Evolutionary conservation across 2,329 filamentous ascomycete genomes (phyloP).

Genomic region (Colletotrichum lupini): DNA sequence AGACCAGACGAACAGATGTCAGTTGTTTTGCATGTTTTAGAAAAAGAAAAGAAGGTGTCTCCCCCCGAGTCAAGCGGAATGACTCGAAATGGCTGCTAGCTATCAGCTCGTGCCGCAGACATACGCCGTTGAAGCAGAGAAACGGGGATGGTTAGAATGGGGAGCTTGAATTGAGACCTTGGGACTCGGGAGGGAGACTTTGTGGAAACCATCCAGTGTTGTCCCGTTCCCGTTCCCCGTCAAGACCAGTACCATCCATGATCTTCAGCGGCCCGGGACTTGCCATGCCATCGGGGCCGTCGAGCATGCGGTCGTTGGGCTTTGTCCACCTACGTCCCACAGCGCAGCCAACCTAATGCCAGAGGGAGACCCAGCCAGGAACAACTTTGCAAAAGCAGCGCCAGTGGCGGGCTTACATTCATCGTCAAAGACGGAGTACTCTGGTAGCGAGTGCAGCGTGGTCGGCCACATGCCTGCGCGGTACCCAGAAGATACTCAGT

Average conservation of each 20-base stretch:
- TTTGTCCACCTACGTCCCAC: not conserved
- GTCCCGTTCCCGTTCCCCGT: slow-evolving; percentile 11
- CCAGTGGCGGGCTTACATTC: slow-evolving; percentile 2
- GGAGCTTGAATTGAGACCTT: not conserved
- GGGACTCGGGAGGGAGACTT: not conserved
- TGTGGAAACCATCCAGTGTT: slow-evolving; percentile 16
- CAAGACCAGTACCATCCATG: slow-evolving; percentile 15
- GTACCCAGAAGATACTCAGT: not conserved
- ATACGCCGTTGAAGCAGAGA: not conserved
- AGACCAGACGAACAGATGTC: slow-evolving; percentile 9
- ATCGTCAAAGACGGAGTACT: not conserved
- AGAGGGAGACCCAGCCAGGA: not conserved
- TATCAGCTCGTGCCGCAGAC: not conserved
- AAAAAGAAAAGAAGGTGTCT: not conserved
- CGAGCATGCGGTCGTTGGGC: not conserved
- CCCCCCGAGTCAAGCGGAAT: slow-evolving; percentile 7
- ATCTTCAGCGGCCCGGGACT: slow-evolving; percentile 33
- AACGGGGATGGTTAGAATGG: not conserved
- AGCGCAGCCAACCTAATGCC: not conserved
- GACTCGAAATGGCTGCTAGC: slow-evolving; percentile 15
- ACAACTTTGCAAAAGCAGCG: not conserved
- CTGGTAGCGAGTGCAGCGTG: not conserved
- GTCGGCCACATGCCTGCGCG: slow-evolving; percentile 7
- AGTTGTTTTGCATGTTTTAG: slow-evolving; percentile 9
- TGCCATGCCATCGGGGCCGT: slow-evolving; percentile 21